phyloP scores from a whole-genome alignment of 2,329 filamentous ascomycete genomes.

The Apiospora phragmitis region DNA sequence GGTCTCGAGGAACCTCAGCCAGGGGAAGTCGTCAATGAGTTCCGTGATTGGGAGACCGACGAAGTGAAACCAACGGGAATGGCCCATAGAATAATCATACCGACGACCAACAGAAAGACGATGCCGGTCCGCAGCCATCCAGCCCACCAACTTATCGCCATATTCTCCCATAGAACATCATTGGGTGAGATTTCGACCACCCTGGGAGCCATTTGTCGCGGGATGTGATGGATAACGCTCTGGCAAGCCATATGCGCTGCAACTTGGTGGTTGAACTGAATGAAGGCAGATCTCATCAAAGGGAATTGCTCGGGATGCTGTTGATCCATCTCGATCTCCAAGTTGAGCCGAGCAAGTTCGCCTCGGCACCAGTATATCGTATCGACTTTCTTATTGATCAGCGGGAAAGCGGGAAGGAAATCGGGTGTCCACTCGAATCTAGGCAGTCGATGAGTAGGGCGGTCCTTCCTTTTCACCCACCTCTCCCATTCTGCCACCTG shows the following conservation, averaged over 20 bases:
- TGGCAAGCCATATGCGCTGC: slow-evolving; percentile 98
- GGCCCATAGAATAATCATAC: slow-evolving; percentile 85
- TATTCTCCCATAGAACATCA: slow-evolving; percentile 96
- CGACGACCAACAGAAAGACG: slow-evolving; percentile 65
- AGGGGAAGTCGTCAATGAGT: slow-evolving; percentile 64
- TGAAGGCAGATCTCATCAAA: slow-evolving; percentile 93
- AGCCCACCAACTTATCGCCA: slow-evolving; percentile 95
- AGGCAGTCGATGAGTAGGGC: slow-evolving; percentile 80
- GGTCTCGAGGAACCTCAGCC: slow-evolving; percentile 68
- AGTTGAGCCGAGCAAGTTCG: slow-evolving; percentile 82
- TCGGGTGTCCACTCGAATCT: slow-evolving; percentile 50
- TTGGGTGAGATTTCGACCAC: slow-evolving; percentile 91
- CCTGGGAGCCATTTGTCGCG: slow-evolving; percentile 89
- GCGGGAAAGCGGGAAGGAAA: slow-evolving; percentile 78
- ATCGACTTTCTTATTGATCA: slow-evolving; percentile 88
- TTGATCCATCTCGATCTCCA: slow-evolving; percentile 92
- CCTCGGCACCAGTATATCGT: slow-evolving; percentile 89
- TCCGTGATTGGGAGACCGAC: slow-evolving; percentile 74
- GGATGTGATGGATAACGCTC: slow-evolving; percentile 84
- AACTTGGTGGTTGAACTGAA: slow-evolving; percentile 97
- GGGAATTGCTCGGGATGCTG: slow-evolving; percentile 82
- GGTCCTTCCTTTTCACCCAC: slow-evolving; percentile 78
- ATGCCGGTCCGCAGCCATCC: slow-evolving; percentile 71
- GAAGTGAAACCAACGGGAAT: slow-evolving; percentile 89
- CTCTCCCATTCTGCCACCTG: slow-evolving; percentile 76